These are phyloP conservation scores for Piedraia hortae DNA, from an alignment of 2,329 filamentous ascomycete genomes.

Conservation along the genomic window DNA sequence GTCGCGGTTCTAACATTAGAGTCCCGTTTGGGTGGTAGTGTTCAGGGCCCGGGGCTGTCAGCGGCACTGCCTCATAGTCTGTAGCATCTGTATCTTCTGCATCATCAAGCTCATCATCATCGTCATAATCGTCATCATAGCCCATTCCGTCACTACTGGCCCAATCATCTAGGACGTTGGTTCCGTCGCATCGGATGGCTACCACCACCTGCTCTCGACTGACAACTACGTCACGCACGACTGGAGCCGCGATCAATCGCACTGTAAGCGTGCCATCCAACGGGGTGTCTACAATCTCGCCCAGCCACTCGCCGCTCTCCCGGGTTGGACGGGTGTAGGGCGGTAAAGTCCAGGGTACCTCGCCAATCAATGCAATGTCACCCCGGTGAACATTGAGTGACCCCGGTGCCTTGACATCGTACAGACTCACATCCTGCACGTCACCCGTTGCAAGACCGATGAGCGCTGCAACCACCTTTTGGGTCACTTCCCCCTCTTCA, in stretches of 20 bases:
- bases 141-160: slow-evolving; percentile 2
- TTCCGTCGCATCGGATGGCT: slow-evolving; percentile 16
- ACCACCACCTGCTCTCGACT: slow-evolving; percentile 22
- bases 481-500: slow-evolving; percentile 16
- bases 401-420: slow-evolving; percentile 26
- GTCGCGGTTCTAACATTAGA: slow-evolving; percentile 10
- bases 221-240: slow-evolving; percentile 23
- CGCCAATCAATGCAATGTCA: slow-evolving; percentile 25
- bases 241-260: slow-evolving; percentile 23
- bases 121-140: slow-evolving; percentile 9
- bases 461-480: slow-evolving; percentile 4
- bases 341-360: slow-evolving; percentile 2
- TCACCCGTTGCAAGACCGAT: slow-evolving; percentile 4
- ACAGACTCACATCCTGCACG: slow-evolving; percentile 27
- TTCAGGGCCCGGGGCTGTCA: too few relatives aligned
- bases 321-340: slow-evolving; percentile 1
- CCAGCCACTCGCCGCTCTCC: slow-evolving; percentile 22
- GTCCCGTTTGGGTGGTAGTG: not conserved
- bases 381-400: slow-evolving; percentile 21
- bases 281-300: slow-evolving; percentile 27
- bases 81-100: not conserved
- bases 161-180: slow-evolving; percentile 6
- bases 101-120: slow-evolving; percentile 4
- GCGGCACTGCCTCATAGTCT: slow-evolving; percentile 1
- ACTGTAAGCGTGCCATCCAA: slow-evolving; percentile 26